Base-by-base conservation (phyloP, 352 stramenopile species). In the Pythium coloratum region DNA sequence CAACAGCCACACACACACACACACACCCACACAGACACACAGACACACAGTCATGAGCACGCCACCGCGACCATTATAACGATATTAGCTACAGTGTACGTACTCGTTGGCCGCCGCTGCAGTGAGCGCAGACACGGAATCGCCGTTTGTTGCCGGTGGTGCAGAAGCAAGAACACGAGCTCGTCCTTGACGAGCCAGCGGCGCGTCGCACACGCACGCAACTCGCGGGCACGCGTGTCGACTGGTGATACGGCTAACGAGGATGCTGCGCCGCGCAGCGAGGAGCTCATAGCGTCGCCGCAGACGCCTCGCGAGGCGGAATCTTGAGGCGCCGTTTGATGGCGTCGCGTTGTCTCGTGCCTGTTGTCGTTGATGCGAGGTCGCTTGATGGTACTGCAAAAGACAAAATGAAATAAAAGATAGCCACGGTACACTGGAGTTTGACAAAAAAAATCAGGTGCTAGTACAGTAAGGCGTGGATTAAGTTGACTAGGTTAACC, bases 121-220 rank as follows among this genome's bases (percentile, higher is more conserved):
- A 88, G 67, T 59, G 74, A 72, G 40, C 54, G 64, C 4, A 75
- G 65, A 59, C 84, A 69, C 44, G 81, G 81, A 4, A 91, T 62
- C 6, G 68, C 70, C 26, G 83, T 73, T 36, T 65, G 68, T 26
- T 62, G 62, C 28, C 74, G 76, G 69, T 80, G 72, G 57, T 92
- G 79, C 53, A 79, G 68, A 54, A 95, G 72, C 49, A 95, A 67
- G 57, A 94, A 92, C 24, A 82, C 66, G 38, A 95, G 65, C 59
- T 95, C 88, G 63, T 94, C 88, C 66, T 95, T 95, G 49, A 91
- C 80, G 28, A 95, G 82, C 88, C 88, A 95, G 40, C 88, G 81
- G 32, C 70, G 69, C 18, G 76, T 78, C 30, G 86, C 86, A 20
- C 54, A 64, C 16, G 24, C 44, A 16, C 62, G 68, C 40, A 75